Evolutionary conservation across 495 filamentous ascomycete species (phyloP).

Genomic region (Penicillium lividum): DNA sequence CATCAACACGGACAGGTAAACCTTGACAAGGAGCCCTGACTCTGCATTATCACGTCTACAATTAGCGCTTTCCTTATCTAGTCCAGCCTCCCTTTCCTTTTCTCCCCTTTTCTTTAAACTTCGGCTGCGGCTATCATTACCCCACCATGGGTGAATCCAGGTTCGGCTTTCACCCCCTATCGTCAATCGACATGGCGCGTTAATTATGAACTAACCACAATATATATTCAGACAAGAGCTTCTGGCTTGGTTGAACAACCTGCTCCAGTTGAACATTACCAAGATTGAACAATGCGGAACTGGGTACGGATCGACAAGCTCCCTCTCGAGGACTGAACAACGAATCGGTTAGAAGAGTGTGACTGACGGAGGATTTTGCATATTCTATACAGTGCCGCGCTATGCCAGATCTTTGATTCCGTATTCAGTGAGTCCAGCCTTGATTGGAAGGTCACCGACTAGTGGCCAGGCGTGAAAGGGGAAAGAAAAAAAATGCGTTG

Average conservation of each 20-base stretch:
- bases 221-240: conserved; percentile 80
- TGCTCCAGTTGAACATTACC: conserved; percentile 94
- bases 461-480: conserved; percentile 5
- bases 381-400: conserved; percentile 69
- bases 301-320: conserved; percentile 66
- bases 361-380: conserved; percentile 23
- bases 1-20: conserved; percentile 31
- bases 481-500: background rate
- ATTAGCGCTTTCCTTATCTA: conserved; percentile 4
- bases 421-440: conserved; percentile 70
- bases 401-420: conserved; percentile 96
- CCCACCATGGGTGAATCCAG: conserved; percentile 59
- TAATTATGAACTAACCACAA: conserved; percentile 8
- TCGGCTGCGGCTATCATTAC: conserved; percentile 27
- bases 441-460: background rate
- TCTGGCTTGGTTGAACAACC: conserved; percentile 94
- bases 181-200: conserved; percentile 10
- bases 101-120: conserved; percentile 5
- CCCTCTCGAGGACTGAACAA: conserved; percentile 9
- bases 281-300: conserved; percentile 99
- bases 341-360: background rate
- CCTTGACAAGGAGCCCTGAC: conserved; percentile 21
- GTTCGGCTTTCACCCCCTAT: conserved; percentile 36
- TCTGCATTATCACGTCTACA: conserved; percentile 8
- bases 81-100: conserved; percentile 1